Evolutionary conservation across 441 rosid genomes (phyloP).

Genomic region (Sinapis alba): DNA sequence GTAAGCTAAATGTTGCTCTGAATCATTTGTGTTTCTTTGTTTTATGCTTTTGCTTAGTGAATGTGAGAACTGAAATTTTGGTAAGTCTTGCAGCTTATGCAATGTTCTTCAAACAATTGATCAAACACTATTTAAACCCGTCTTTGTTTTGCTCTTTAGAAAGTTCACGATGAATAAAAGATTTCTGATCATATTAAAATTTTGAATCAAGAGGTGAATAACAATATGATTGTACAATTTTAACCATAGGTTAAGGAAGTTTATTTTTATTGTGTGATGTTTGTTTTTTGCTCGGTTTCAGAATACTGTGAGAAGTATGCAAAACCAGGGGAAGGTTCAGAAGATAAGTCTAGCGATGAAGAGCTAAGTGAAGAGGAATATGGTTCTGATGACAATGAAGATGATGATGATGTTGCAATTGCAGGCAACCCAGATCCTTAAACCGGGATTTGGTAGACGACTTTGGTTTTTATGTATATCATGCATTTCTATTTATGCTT

Average conservation of each 20-base stretch:
- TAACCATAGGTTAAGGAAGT: slow-evolving; percentile 3
- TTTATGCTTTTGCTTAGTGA: background rate
- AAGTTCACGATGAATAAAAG: background rate
- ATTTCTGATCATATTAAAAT: background rate
- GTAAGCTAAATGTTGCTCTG: background rate
- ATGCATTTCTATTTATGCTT: slow-evolving; percentile 26
- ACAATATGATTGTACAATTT: background rate
- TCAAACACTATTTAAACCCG: background rate
- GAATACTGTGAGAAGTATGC: slow-evolving; percentile 90
- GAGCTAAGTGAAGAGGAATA: slow-evolving; percentile 86
- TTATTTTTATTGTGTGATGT: background rate
- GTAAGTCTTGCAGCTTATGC: background rate
- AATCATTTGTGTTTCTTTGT: background rate
- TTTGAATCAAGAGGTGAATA: background rate
- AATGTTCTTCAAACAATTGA: background rate
- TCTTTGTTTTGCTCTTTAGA: background rate
- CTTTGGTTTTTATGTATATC: slow-evolving; percentile 30
- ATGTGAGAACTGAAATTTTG: background rate
- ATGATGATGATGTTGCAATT: slow-evolving; percentile 46
- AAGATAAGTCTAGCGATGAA: slow-evolving; percentile 79
- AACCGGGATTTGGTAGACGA: slow-evolving; percentile 13
- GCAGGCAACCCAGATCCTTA: slow-evolving; percentile 78
- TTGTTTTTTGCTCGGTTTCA: slow-evolving; percentile 27
- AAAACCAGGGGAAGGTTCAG: slow-evolving; percentile 61
- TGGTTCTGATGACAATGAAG: slow-evolving; percentile 62